A percentile compares a stretch with the other conserved stretches of the same genome.
Conservation (phyloP, 2,329 filamentous ascomycete genomes). For the Elsinoe fawcettii region DNA sequence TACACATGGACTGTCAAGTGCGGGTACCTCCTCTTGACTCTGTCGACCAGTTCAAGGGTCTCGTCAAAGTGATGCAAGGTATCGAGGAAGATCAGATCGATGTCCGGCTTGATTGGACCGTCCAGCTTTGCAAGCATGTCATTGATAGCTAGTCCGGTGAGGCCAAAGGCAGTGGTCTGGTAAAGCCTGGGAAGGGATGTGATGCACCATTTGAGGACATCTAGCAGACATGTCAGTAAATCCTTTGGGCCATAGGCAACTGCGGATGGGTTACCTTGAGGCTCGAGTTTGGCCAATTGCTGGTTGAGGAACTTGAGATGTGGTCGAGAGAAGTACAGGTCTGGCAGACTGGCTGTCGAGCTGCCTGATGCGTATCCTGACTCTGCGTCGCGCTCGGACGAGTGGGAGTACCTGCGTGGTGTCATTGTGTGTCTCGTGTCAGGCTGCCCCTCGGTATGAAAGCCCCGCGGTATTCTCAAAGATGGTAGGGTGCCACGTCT, state of each 20-base stretch:
- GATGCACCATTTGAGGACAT: conserved; percentile 87
- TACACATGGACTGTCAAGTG: conserved; percentile 77
- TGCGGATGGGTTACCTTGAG: conserved; percentile 49
- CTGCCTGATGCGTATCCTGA: conserved; percentile 76
- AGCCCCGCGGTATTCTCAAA: neutral
- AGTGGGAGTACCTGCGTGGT: conserved; percentile 22
- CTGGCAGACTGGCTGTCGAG: conserved; percentile 58
- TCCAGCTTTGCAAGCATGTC: conserved; percentile 66
- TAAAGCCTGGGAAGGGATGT: conserved; percentile 81
- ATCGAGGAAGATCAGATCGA: conserved; percentile 49
- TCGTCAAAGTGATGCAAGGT: conserved; percentile 47
- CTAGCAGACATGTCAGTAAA: conserved; percentile 36
- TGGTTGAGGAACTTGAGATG: conserved; percentile 87
- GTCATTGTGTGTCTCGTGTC: conserved; percentile 21
- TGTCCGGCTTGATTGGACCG: conserved; percentile 49
- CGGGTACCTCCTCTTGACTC: conserved; percentile 68
- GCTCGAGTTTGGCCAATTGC: conserved; percentile 78
- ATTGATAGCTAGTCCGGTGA: conserved; percentile 46
- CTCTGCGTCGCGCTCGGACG: conserved; percentile 46
- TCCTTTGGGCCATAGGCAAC: neutral
- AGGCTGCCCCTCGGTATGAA: neutral
- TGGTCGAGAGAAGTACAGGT: conserved; percentile 75
- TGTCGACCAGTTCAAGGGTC: conserved; percentile 49
- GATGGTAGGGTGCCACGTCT: neutral
- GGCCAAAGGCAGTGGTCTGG: conserved; percentile 45